These are phyloP conservation scores for Chaetomium globosum DNA, from an alignment of 2,329 filamentous ascomycete species.

Conservation along the genomic window DNA sequence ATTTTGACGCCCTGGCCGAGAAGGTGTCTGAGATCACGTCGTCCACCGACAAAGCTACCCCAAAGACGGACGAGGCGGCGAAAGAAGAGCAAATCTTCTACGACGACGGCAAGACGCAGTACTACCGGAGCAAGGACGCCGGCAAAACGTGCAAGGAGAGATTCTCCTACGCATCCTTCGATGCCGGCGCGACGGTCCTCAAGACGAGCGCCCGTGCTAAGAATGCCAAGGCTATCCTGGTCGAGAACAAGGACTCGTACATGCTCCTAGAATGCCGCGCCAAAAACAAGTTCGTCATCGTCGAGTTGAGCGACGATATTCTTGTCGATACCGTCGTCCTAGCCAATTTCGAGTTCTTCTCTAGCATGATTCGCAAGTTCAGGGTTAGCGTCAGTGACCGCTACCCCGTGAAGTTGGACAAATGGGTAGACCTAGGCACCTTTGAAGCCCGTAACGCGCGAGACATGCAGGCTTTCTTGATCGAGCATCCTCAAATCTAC, in stretches of 20 bases:
- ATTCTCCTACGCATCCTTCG: constrained; percentile 96
- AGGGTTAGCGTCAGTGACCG: constrained; percentile 90
- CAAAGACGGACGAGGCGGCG: constrained; percentile 38
- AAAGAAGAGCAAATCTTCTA: constrained; percentile 50
- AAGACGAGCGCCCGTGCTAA: constrained; percentile 87
- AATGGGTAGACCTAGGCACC: constrained; percentile 85
- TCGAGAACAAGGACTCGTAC: constrained; percentile 98
- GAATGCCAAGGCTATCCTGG: constrained; percentile 82
- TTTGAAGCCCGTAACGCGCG: constrained; percentile 92
- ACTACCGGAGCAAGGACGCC: constrained; percentile 81
- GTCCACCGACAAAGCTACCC: constrained; percentile 37
- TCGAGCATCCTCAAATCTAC: constrained; percentile 96
- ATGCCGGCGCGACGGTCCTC: constrained; percentile 89
- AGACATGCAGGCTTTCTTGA: constrained; percentile 89
- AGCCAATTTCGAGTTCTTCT: constrained; percentile 99
- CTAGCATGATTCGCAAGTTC: constrained; percentile 91
- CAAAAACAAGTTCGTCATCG: constrained; percentile 88
- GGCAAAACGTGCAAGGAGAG: constrained; percentile 97
- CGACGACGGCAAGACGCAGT: constrained; percentile 54
- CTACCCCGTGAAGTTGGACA: constrained; percentile 88
- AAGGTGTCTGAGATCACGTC: constrained; percentile 50
- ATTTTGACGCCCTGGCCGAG: constrained; percentile 56
- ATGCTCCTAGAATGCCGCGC: constrained; percentile 91
- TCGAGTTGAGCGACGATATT: constrained; percentile 85
- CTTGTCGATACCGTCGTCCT: constrained; percentile 95